Conservation (phyloP, 2,329 filamentous ascomycete genomes). For the Lachnellula cervina region DNA sequence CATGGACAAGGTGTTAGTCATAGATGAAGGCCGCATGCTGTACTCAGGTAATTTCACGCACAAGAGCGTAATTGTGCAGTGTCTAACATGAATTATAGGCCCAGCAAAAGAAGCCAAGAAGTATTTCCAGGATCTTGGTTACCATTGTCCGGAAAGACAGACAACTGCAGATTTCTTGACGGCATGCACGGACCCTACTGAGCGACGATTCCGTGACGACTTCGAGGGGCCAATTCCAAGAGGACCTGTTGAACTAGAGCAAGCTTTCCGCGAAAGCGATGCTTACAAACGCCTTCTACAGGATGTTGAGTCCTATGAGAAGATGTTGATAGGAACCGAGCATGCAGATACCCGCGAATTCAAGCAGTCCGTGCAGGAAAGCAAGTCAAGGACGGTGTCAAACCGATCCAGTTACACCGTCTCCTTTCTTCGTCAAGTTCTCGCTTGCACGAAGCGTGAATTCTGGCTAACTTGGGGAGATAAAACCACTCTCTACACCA, state of each 20-base stretch:
- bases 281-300: slow-evolving; percentile 55
- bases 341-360: slow-evolving; percentile 60
- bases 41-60: slow-evolving; percentile 45
- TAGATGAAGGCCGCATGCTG: slow-evolving; percentile 66
- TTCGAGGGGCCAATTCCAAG: slow-evolving; percentile 27
- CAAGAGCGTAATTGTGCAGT: background rate
- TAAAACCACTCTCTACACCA: slow-evolving; percentile 69
- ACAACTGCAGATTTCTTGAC: slow-evolving; percentile 78
- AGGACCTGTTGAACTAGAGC: slow-evolving; percentile 57
- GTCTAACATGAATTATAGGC: background rate
- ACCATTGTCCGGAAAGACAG: slow-evolving; percentile 47
- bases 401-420: slow-evolving; percentile 74
- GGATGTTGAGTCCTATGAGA: slow-evolving; percentile 59
- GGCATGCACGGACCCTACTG: slow-evolving; percentile 67
- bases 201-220: slow-evolving; percentile 47
- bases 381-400: slow-evolving; percentile 62
- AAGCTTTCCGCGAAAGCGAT: slow-evolving; percentile 59
- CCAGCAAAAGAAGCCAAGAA: slow-evolving; percentile 55
- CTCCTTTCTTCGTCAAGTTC: slow-evolving; percentile 66
- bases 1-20: slow-evolving; percentile 78
- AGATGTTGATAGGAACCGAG: slow-evolving; percentile 50
- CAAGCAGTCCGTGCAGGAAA: slow-evolving; percentile 57
- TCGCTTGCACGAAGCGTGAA: slow-evolving; percentile 65
- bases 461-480: slow-evolving; percentile 77
- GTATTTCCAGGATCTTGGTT: slow-evolving; percentile 63